Base-by-base conservation (phyloP, 306 rosid genomes). In the Fagus sylvatica region DNA sequence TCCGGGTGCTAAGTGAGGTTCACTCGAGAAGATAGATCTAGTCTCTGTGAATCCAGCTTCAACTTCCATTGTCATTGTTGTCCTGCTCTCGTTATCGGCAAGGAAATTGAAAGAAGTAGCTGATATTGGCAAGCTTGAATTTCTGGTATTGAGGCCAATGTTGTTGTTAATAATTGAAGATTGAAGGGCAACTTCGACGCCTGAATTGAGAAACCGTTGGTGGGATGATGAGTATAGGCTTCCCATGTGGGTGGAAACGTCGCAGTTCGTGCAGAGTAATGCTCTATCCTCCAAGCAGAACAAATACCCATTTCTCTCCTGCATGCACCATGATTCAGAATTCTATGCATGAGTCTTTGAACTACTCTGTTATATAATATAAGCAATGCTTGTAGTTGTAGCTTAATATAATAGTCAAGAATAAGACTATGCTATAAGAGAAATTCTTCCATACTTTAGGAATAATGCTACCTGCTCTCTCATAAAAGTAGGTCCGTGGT, bases 251-350 rank as follows among this genome's bases (percentile, higher is more conserved):
- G 71, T 66, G 7, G 71, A 7, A 40, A 66, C 15, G 46, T 66
- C 49, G 28, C 71, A 66, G 71, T 39, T 28, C 30, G 6, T 66
- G 51, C 71, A 66, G 15, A 66, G 43, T 17, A n/a, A 5, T 39
- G 17, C 49, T 66, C 51, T 66, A 39, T 66, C 71, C 22, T 66
- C 71, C 10, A 39, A 17, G 71, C 71, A 39, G 51, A 66, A 66
- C 28, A 66, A 37, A 10, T 66, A n/a, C 13, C 51, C 51, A 39
- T 39, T 66, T 66, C 71, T 66, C 30, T 39, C 49, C 49, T 66
- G 51, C 71, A 17, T 7, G 49, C 32, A 22, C 28, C 28, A 65
- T 16, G 37, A 39, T 37, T 64, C 43, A 37, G 22, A 36, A 15
- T 62, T 62, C 22, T 5, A 36, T 64, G 36, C 16, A 28, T 57